Evolutionary conservation across 140 eudicot genomes (phyloP).

Genomic region (Senecio squalidus): DNA sequence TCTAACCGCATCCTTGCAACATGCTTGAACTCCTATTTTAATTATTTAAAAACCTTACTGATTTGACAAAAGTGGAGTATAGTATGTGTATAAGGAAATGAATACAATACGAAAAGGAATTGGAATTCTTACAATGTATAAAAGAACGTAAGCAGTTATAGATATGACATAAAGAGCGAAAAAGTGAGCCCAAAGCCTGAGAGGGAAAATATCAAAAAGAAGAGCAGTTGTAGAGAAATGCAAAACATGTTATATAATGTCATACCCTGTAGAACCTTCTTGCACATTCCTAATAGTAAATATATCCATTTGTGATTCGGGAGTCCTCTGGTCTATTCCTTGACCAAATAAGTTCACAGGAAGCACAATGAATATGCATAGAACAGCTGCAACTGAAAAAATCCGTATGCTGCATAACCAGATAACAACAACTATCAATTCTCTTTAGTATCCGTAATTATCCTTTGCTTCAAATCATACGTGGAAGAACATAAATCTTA

Average conservation of each 20-base stretch:
- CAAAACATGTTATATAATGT: too few species aligned
- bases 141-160: constrained; percentile 58
- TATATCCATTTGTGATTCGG: constrained; percentile 58
- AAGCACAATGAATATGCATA: constrained; percentile 78
- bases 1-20: constrained; percentile 64
- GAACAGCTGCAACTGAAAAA: constrained; percentile 68
- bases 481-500: constrained; percentile 15
- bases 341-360: constrained; percentile 82
- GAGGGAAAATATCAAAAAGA: background rate
- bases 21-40: constrained; percentile 59
- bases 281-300: constrained; percentile 67
- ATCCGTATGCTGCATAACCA: constrained; percentile 57
- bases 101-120: background rate
- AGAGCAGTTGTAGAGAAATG: background rate
- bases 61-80: too few species aligned
- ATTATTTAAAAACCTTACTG: background rate
- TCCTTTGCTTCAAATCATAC: constrained; percentile 21
- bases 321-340: constrained; percentile 41
- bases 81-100: background rate
- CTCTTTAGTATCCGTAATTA: too few species aligned
- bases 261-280: constrained; percentile 80
- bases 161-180: constrained; percentile 65
- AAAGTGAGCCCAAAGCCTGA: constrained; percentile 94
- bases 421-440: background rate
- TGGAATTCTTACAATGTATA: constrained; percentile 70